Conservation (phyloP, 2,329 filamentous ascomycete species). For the Aspergillus unguis region DNA sequence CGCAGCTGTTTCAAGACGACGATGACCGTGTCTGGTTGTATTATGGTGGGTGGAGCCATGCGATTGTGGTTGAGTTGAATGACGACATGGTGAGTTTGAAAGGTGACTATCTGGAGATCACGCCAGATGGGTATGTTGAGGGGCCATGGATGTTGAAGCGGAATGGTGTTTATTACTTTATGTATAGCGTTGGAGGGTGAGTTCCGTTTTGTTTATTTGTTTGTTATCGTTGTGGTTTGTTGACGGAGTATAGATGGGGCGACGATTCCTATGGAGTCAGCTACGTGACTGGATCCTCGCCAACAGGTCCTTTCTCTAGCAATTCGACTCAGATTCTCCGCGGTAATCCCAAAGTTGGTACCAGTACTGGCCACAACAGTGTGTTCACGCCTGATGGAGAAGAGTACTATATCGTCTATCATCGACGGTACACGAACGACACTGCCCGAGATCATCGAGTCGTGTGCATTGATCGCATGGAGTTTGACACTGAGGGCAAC, state of each 20-base stretch:
- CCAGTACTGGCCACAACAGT: conserved; percentile 43
- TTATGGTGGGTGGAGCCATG: conserved; percentile 45
- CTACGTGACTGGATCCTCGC: conserved; percentile 42
- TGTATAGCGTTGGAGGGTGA: conserved; percentile 45
- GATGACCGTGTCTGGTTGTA: conserved; percentile 44
- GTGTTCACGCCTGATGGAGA: conserved; percentile 40
- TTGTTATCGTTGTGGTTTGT: not conserved
- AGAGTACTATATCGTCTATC: conserved; percentile 48
- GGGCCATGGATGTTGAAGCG: conserved; percentile 46
- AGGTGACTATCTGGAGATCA: conserved; percentile 47
- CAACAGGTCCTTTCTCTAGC: conserved; percentile 44
- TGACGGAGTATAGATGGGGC: conserved; percentile 35
- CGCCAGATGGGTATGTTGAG: conserved; percentile 47
- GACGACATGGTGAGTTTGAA: conserved; percentile 47
- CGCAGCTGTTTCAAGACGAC: conserved; percentile 46
- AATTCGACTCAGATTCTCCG: conserved; percentile 37
- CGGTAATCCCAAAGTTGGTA: conserved; percentile 24
- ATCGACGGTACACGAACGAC: conserved; percentile 46
- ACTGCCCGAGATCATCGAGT: conserved; percentile 47
- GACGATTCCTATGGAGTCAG: conserved; percentile 48
- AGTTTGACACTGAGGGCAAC: conserved; percentile 45
- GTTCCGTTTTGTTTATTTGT: conserved; percentile 9
- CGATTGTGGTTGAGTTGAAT: conserved; percentile 44
- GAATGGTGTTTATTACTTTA: conserved; percentile 43
- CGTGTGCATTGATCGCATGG: conserved; percentile 49